Evolutionary conservation across 2,329 filamentous ascomycete genomes (phyloP).

Genomic region (Raffaelea deltoideospora): DNA sequence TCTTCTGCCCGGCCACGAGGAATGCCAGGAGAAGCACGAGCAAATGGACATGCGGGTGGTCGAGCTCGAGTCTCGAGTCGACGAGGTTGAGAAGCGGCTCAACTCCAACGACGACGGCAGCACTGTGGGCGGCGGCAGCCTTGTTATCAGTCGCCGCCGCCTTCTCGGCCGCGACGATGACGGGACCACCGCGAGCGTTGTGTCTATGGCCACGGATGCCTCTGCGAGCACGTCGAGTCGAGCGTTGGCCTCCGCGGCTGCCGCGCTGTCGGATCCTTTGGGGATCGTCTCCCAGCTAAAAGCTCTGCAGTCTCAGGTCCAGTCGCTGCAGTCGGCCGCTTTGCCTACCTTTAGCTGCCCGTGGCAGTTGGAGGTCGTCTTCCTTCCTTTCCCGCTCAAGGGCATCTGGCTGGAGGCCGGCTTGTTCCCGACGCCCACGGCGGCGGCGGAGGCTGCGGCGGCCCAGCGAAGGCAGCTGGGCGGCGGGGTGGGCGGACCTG

Average conservation of each 20-base stretch:
- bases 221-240: slow-evolving; percentile 11
- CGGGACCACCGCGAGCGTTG: slow-evolving; percentile 25
- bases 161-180: slow-evolving; percentile 24
- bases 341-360: slow-evolving; percentile 47
- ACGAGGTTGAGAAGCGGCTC: slow-evolving; percentile 41
- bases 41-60: slow-evolving; percentile 50
- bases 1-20: slow-evolving; percentile 44
- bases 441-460: slow-evolving; percentile 4
- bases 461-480: slow-evolving; percentile 15
- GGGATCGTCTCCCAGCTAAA: too few species aligned
- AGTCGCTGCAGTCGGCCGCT: slow-evolving; percentile 36
- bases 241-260: too few species aligned
- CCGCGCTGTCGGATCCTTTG: too few species aligned
- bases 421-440: slow-evolving; percentile 26
- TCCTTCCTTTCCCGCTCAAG: slow-evolving; percentile 53
- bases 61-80: slow-evolving; percentile 50
- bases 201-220: slow-evolving; percentile 28
- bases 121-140: slow-evolving; percentile 21
- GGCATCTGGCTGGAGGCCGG: slow-evolving; percentile 36
- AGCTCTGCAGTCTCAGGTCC: slow-evolving; percentile 32
- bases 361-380: slow-evolving; percentile 64
- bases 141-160: slow-evolving; percentile 14
- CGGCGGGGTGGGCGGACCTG: too few species aligned
- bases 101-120: slow-evolving; percentile 28
- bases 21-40: slow-evolving; percentile 54